Evolutionary conservation across 352 stramenopile species (phyloP).

Genomic region (Phytophthora vignae): DNA sequence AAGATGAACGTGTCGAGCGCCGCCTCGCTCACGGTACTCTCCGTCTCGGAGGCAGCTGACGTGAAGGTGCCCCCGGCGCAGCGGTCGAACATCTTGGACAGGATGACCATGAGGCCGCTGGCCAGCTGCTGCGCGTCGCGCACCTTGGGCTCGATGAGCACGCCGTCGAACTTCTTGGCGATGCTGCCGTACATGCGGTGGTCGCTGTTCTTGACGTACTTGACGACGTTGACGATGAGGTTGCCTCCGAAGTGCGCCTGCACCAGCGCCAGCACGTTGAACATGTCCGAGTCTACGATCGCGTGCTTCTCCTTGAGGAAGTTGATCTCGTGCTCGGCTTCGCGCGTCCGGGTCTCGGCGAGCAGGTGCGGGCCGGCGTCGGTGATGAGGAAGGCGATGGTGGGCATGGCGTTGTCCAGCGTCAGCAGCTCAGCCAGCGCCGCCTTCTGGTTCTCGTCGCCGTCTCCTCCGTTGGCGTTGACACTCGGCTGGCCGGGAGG

Average conservation of each 20-base stretch:
- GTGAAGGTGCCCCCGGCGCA: slow-evolving; percentile 31
- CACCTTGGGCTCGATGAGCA: slow-evolving; percentile 61
- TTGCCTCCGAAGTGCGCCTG: slow-evolving; percentile 60
- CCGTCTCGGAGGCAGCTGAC: slow-evolving; percentile 8
- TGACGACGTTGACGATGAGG: slow-evolving; percentile 71
- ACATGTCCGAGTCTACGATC: slow-evolving; percentile 62
- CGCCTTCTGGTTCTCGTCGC: slow-evolving; percentile 76
- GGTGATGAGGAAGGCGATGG: slow-evolving; percentile 75
- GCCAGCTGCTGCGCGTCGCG: slow-evolving; percentile 47
- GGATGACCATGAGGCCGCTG: slow-evolving; percentile 55
- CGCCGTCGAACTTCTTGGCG: slow-evolving; percentile 65
- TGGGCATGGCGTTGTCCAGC: slow-evolving; percentile 59
- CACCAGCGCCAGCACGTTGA: slow-evolving; percentile 55
- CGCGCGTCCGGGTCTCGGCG: slow-evolving; percentile 37
- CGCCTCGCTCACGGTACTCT: slow-evolving; percentile 3
- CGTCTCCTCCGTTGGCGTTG: slow-evolving; percentile 61
- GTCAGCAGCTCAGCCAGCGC: slow-evolving; percentile 59
- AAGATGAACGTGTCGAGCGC: slow-evolving; percentile 60
- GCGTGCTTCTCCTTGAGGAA: slow-evolving; percentile 56
- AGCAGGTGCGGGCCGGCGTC: slow-evolving; percentile 64
- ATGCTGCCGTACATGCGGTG: slow-evolving; percentile 64
- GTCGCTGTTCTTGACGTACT: slow-evolving; percentile 65
- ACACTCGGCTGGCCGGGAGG: slow-evolving; percentile 45
- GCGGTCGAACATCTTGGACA: slow-evolving; percentile 62
- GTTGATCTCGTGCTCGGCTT: slow-evolving; percentile 51